phyloP scores from a whole-genome alignment of 495 filamentous ascomycete genomes.

The Durotheca rogersii region DNA sequence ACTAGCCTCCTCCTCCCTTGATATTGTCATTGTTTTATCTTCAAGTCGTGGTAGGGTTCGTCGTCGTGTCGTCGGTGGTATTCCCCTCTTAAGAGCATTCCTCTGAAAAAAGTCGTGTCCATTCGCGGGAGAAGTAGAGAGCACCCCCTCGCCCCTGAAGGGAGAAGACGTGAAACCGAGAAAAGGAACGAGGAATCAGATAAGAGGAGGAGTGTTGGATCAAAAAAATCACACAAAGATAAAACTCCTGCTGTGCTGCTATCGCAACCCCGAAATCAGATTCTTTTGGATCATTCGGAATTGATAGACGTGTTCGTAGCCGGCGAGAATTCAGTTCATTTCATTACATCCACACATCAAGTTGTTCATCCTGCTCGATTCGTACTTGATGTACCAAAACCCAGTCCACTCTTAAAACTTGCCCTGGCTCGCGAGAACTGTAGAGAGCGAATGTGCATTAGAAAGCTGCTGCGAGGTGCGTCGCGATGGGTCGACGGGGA shows the following conservation, averaged over 20 bases:
- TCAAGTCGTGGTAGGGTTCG: no score
- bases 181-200: conserved; percentile 16
- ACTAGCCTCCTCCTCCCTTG: background rate
- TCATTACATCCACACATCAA: conserved; percentile 20
- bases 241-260: conserved; percentile 24
- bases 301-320: conserved; percentile 23
- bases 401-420: conserved; percentile 19
- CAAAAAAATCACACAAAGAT: no score
- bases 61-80: conserved; percentile 13
- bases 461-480: no score
- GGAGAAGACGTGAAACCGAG: conserved; percentile 17
- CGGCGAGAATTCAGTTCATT: conserved; percentile 25
- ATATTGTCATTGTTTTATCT: no score
- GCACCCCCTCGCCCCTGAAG: no score
- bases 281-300: conserved; percentile 8
- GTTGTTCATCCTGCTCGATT: conserved; percentile 12
- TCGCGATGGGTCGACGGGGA: no score
- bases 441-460: no score
- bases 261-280: conserved; percentile 12
- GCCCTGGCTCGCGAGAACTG: conserved; percentile 28
- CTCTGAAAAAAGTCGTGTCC: no score
- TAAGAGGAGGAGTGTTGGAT: no score
- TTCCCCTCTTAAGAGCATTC: no score
- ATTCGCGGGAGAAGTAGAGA: no score
- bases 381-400: conserved; percentile 17